Percentiles rank a stretch among this genome's conserved stretches.
These are phyloP conservation scores for Penicillium samsonianum DNA, from an alignment of 495 filamentous ascomycete species.

Conservation along the genomic window DNA sequence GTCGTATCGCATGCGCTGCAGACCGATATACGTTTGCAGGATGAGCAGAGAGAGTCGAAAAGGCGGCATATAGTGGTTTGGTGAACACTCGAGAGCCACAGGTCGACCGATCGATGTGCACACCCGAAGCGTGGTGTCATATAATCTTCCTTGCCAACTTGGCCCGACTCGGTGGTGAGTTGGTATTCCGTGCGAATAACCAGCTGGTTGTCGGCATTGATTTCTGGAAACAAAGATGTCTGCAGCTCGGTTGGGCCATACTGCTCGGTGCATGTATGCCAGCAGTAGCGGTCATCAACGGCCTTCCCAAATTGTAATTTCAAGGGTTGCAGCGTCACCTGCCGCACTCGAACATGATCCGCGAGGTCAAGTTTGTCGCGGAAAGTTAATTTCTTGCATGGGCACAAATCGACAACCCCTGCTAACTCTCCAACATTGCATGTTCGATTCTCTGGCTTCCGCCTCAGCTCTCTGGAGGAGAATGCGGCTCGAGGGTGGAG, in stretches of 20 bases:
- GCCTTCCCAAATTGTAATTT: constrained; percentile 34
- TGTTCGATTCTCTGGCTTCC: constrained; percentile 38
- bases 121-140: constrained; percentile 51
- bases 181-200: constrained; percentile 46
- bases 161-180: constrained; percentile 38
- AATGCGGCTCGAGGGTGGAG: constrained; percentile 45
- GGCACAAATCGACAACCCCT: constrained; percentile 49
- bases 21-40: constrained; percentile 43
- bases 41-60: constrained; percentile 40
- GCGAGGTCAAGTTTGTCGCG: constrained; percentile 43
- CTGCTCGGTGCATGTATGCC: constrained; percentile 48
- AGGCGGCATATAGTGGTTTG: constrained; percentile 45
- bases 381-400: constrained; percentile 51
- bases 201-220: constrained; percentile 38
- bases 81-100: constrained; percentile 48
- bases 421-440: constrained; percentile 46
- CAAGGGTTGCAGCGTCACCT: constrained; percentile 32
- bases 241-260: constrained; percentile 44
- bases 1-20: constrained; percentile 44
- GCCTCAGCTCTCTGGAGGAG: constrained; percentile 37
- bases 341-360: constrained; percentile 37
- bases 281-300: constrained; percentile 40
- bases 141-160: constrained; percentile 45
- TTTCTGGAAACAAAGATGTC: constrained; percentile 42
- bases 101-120: constrained; percentile 48